Conservation (phyloP, 2,329 filamentous ascomycete species). For the Talaromyces sp. region DNA sequence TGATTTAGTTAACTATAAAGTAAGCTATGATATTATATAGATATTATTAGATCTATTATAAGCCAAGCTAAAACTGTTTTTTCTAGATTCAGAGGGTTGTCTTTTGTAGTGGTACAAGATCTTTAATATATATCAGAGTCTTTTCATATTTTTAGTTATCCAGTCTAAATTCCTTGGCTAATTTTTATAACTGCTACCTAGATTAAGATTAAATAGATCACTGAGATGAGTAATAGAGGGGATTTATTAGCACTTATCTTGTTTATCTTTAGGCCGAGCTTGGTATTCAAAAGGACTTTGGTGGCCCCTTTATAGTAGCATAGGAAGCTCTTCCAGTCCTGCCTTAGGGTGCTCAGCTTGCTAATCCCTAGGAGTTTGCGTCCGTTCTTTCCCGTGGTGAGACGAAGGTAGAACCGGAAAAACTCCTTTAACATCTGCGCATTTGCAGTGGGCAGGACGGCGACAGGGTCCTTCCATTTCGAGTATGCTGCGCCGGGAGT, state of each 20-base stretch:
- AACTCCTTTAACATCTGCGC: neutral
- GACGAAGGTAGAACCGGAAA: too few species aligned
- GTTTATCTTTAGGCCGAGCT: constrained; percentile 13
- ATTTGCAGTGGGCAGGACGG: too few species aligned
- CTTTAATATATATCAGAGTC: constrained; percentile 16
- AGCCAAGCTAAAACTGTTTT: constrained; percentile 16
- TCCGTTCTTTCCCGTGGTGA: constrained; percentile 18
- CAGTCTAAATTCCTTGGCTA: constrained; percentile 18
- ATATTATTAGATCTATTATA: neutral
- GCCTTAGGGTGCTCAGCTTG: constrained; percentile 7
- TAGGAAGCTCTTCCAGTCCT: constrained; percentile 11
- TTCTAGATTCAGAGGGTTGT: constrained; percentile 14
- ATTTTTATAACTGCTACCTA: too few species aligned
- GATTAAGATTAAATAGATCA: constrained; percentile 10
- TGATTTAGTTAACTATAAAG: constrained; percentile 4
- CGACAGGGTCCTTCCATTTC: too few species aligned
- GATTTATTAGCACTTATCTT: constrained; percentile 14
- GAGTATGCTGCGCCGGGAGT: too few species aligned
- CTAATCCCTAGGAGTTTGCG: constrained; percentile 12
- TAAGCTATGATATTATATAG: too few species aligned
- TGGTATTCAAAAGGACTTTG: neutral
- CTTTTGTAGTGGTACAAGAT: constrained; percentile 15
- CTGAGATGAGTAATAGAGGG: constrained; percentile 6
- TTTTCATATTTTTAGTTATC: constrained; percentile 14
- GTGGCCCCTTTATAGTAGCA: constrained; percentile 13